phyloP scores from a whole-genome alignment of 1,139 yeast genomes.

The Kodamaea anthophila region DNA sequence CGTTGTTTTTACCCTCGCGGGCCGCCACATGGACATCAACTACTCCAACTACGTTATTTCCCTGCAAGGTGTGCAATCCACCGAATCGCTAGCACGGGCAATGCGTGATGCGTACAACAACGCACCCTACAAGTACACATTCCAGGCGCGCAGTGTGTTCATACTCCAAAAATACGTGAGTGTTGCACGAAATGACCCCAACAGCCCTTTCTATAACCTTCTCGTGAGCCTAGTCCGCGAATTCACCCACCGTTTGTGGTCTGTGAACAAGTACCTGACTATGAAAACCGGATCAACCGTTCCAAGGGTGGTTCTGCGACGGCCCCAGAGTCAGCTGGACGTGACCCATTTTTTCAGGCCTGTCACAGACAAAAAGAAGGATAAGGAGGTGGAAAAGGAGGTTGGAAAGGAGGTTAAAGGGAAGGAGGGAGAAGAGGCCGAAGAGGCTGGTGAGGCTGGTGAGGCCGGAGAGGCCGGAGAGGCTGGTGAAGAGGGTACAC shows the following conservation, averaged over 20 bases:
- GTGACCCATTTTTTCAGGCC: slow-evolving; percentile 12
- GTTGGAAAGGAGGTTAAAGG: too few relatives aligned
- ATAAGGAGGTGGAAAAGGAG: slow-evolving; percentile 6
- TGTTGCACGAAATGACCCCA: slow-evolving; percentile 2
- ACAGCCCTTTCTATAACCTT: slow-evolving; percentile 7
- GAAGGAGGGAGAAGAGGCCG: too few relatives aligned
- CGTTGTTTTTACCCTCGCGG: slow-evolving; percentile 26
- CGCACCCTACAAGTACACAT: slow-evolving; percentile 16
- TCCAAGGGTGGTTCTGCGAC: slow-evolving; percentile 1
- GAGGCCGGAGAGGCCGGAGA: too few relatives aligned
- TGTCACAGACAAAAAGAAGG: too few relatives aligned
- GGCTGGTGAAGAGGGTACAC: too few relatives aligned
- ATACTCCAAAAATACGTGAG: slow-evolving; percentile 14
- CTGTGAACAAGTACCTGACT: slow-evolving; percentile 5
- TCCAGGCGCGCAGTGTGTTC: slow-evolving; percentile 17
- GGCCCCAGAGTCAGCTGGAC: slow-evolving; percentile 9
- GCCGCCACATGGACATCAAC: slow-evolving; percentile 22
- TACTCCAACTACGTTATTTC: slow-evolving; percentile 16
- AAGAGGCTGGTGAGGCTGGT: too few relatives aligned
- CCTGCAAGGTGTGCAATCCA: slow-evolving; percentile 16
- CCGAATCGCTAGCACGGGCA: slow-evolving; percentile 15
- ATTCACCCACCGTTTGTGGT: slow-evolving; percentile 9
- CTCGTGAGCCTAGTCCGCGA: slow-evolving; percentile 8
- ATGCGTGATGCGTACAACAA: slow-evolving; percentile 17
- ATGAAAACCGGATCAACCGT: too few relatives aligned